Conservation (phyloP, 139 green algal genomes). For the Nannochloris sp. region DNA sequence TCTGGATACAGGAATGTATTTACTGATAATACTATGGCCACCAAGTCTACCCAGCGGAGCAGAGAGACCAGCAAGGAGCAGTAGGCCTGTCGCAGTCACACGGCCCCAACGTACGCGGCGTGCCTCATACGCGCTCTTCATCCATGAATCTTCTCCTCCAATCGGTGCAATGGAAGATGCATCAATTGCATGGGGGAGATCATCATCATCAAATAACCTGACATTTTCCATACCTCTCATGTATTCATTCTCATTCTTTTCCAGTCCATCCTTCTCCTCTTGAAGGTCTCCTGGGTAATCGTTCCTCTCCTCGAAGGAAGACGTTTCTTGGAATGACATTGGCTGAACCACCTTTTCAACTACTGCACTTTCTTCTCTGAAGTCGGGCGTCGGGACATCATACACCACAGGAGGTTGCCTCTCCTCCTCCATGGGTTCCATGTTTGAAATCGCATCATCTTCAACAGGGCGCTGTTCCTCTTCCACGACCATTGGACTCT, state of each 20-base stretch:
- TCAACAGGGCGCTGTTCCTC: too few species aligned
- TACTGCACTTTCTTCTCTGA: too few species aligned
- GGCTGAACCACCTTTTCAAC: not conserved
- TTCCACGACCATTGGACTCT: too few species aligned
- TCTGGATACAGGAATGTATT: not conserved
- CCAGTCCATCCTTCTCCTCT: not conserved
- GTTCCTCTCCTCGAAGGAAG: not conserved
- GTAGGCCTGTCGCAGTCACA: not conserved
- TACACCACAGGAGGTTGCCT: too few species aligned
- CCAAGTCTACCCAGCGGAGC: slow-evolving; percentile 1
- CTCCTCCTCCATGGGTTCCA: too few species aligned
- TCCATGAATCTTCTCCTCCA: slow-evolving; percentile 17
- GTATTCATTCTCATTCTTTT: slow-evolving; percentile 2
- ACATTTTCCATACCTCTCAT: not conserved
- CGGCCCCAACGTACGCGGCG: slow-evolving; percentile 15
- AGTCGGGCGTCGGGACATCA: too few species aligned
- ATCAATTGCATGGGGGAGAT: slow-evolving; percentile 13
- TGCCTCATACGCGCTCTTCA: slow-evolving; percentile 9
- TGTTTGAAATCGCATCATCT: too few species aligned
- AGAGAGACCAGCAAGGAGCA: slow-evolving; percentile 9
- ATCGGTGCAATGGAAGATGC: slow-evolving; percentile 8
- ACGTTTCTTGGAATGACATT: not conserved
- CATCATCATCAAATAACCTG: not conserved
- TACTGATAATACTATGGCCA: not conserved
- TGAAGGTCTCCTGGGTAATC: not conserved